Evolutionary conservation across 2,329 filamentous ascomycete genomes (phyloP), one percentile per base, ranked within the genome.

Genomic region (Stagonosporopsis cucurbitacearum): DNA sequence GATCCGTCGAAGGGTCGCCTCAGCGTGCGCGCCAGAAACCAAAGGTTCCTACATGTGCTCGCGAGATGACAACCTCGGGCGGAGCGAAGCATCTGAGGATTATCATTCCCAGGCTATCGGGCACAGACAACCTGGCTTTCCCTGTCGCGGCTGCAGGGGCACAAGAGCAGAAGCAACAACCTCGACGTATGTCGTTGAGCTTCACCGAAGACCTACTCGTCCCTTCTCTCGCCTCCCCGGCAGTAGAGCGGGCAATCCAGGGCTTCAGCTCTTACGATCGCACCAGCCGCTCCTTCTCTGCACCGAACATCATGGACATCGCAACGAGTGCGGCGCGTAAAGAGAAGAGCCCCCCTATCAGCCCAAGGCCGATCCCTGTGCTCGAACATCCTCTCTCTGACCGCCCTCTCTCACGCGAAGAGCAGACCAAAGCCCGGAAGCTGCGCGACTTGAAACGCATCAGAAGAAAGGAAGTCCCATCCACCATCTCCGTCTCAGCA

Each of bases 21-120:
- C 58, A 65, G 22, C 56, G 60, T 49, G 53, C 39, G 15, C 57
- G 53, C 15, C 59, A 53, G 32, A 60, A 57, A n/a, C n/a, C 59
- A 32, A 53, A 48, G 22, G 48, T 64, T 13, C 68, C 68, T 13
- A 50, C 66, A 5, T 73, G 70, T 23, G 63, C 70, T 7, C 59
- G 62, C 15, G 69, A 73, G 41, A 66, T 63, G 61, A 70, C 57
- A 22, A 73, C 71, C 2, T 60, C 59, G 9, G 59, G 57, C 11
- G 71, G 71, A 11, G 63, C 66, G n/a, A 69, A 61, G 30, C 69
- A 73, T 60, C 57, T 73, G 3, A 64, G 59, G 36, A 74, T 73
- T 32, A 46, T 71, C 37, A 64, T 73, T 20, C 68, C 68, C 1
- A 50, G 56, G 6, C 52, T 63, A 13, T 59, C 55, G 2, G 43